phyloP scores from a whole-genome alignment of 768 basidiomycete species.

The Trichaptum fuscoviolaceum region DNA sequence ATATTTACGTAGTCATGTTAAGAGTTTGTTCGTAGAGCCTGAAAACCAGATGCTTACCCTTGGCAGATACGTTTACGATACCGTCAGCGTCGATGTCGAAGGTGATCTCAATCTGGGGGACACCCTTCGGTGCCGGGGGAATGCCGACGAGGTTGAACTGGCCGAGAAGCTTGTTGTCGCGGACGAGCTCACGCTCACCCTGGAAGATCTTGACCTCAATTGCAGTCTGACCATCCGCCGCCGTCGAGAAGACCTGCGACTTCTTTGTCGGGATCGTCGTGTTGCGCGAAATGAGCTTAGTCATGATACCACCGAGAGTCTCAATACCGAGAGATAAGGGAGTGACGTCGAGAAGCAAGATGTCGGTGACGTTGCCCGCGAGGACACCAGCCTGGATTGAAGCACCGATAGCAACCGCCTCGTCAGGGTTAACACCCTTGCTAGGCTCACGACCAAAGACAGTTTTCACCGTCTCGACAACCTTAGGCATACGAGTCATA shows the following conservation, averaged over 20 bases:
- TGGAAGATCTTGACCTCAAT: conserved; percentile 99
- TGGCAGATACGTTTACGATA: conserved; percentile 96
- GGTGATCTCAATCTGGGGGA: conserved; percentile 83
- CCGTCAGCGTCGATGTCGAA: conserved; percentile 98
- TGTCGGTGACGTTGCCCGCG: conserved; percentile 93
- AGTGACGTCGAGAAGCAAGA: conserved; percentile 92
- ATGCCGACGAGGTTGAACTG: conserved; percentile 99
- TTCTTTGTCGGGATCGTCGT: conserved; percentile 99
- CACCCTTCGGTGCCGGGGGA: conserved; percentile 79
- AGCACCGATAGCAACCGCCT: conserved; percentile 98
- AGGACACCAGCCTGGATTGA: conserved; percentile 98
- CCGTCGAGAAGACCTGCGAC: conserved; percentile 97
- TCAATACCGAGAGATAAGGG: conserved; percentile 95
- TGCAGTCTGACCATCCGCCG: conserved; percentile 98
- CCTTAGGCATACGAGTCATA: conserved; percentile 97
- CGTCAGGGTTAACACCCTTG: conserved; percentile 99
- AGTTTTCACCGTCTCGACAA: conserved; percentile 87
- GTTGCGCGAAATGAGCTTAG: conserved; percentile 96
- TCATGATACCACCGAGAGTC: conserved; percentile 99
- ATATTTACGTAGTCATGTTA: neutral
- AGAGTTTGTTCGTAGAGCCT: neutral
- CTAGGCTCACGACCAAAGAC: conserved; percentile 95
- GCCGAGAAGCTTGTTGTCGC: conserved; percentile 97
- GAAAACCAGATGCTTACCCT: conserved; percentile 40
- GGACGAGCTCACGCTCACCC: conserved; percentile 97